Conservation (phyloP, 2,329 filamentous ascomycete genomes). For the Chrysoporthe austroafricana region DNA sequence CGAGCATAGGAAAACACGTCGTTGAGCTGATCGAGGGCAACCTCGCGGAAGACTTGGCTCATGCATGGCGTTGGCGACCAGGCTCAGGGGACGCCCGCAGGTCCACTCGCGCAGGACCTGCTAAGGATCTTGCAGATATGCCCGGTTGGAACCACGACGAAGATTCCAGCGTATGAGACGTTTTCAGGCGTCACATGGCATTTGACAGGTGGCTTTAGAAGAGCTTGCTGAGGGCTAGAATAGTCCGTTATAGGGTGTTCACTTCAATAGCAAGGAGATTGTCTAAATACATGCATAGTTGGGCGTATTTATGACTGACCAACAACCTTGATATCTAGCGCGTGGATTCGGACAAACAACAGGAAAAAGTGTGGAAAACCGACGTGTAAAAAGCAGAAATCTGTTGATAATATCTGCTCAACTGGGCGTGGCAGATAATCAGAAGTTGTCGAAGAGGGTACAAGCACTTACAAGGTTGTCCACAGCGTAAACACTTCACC, state of each 20-base stretch:
- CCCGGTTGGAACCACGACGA: slow-evolving; percentile 45
- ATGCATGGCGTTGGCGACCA: slow-evolving; percentile 50
- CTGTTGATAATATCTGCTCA: not conserved
- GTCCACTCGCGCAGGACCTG: slow-evolving; percentile 44
- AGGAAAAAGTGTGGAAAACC: too few relatives aligned
- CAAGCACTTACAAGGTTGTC: too few relatives aligned
- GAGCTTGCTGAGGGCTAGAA: not conserved
- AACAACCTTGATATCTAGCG: too few relatives aligned
- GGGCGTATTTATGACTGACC: too few relatives aligned
- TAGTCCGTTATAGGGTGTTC: not conserved
- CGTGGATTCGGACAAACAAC: too few relatives aligned
- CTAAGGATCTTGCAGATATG: slow-evolving; percentile 50
- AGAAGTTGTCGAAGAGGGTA: too few relatives aligned
- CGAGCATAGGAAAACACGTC: slow-evolving; percentile 51
- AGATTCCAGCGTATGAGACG: not conserved
- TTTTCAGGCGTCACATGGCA: too few relatives aligned
- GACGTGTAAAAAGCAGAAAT: not conserved
- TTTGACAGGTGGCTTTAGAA: not conserved
- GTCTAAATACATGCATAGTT: too few relatives aligned
- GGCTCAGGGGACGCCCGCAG: slow-evolving; percentile 47
- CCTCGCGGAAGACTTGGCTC: slow-evolving; percentile 42
- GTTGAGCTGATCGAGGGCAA: slow-evolving; percentile 48
- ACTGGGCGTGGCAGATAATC: too few relatives aligned
- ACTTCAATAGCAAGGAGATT: too few relatives aligned
- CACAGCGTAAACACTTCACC: too few relatives aligned